Evolutionary conservation across 768 basidiomycete species (phyloP).

Genomic region (Pisolithus microcarpus): DNA sequence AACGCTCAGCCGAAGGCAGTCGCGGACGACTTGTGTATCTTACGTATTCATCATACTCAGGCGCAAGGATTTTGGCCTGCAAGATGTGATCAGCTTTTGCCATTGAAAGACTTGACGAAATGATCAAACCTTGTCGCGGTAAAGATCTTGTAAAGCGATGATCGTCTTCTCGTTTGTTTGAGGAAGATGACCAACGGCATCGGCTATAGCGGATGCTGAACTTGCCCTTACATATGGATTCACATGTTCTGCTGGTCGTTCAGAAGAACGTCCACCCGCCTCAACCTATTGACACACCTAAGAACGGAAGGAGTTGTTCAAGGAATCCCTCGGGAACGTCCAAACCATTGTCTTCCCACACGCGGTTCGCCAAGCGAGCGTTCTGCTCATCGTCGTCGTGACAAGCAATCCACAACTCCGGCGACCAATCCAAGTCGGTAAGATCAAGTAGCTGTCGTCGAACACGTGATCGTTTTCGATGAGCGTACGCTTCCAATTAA

Average conservation of each 20-base stretch:
- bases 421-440: constrained; percentile 90
- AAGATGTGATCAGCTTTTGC: background rate
- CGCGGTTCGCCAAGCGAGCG: constrained; percentile 63
- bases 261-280: background rate
- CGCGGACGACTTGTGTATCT: constrained; percentile 19
- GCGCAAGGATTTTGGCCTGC: constrained; percentile 78
- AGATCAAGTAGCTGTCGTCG: constrained; percentile 75
- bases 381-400: constrained; percentile 92
- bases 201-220: constrained; percentile 65
- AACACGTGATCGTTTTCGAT: background rate
- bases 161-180: constrained; percentile 44
- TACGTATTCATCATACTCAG: constrained; percentile 92
- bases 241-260: constrained; percentile 52
- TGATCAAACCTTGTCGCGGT: constrained; percentile 67
- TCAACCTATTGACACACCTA: constrained; percentile 45
- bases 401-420: constrained; percentile 78
- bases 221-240: constrained; percentile 75
- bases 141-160: constrained; percentile 55
- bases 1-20: background rate
- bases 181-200: constrained; percentile 69
- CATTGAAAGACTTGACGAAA: background rate
- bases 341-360: constrained; percentile 96
- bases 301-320: constrained; percentile 48
- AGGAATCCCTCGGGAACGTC: constrained; percentile 69
- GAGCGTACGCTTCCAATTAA: background rate